Evolutionary conservation across 352 stramenopile genomes (phyloP), one percentile per base, ranked within the genome.

Genomic region (Globisporangium uncinulatum): DNA sequence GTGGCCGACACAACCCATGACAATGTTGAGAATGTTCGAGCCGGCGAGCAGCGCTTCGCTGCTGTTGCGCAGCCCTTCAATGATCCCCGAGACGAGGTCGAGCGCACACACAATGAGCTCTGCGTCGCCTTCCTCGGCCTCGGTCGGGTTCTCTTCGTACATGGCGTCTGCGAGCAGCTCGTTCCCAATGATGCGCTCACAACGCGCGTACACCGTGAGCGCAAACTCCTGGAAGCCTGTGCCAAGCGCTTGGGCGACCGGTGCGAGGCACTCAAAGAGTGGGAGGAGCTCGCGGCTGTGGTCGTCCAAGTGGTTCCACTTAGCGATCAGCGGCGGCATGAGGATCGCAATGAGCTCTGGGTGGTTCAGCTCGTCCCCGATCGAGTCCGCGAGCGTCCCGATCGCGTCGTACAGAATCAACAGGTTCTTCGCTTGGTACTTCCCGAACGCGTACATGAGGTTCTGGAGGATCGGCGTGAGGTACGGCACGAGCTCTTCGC

Each of bases 341-440:
- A 98, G 89, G 21, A 98, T 83, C 50, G 75, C 76, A 43, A 98
- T 96, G 42, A 98, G 67, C 55, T 95, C 76, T 3, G 86, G 78
- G 62, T 98, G 76, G 46, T 97, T 97, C 69, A 98, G 79, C n/a
- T 87, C 72, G 46, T 91, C 73, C 13, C 95, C 94, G 34, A 97
- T 87, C 29, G 81, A 97, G 64, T 99, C 94, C 0, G 94, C 95
- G 47, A 99, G 89, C 56, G 95, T 97, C 17, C 94, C 94, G 20
- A 99, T 88, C 24, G 91, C 95, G 65, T 99, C 96, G 73, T 98
- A 98, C 61, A 98, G 70, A 49, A 98, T 97, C 21, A 99, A 65
- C 45, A 98, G 63, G 73, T 96, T 98, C 57, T 97, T 94, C 17
- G 87, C 92, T 55, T 98, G 84, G 71, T 98, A 98, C 65, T 96